Evolutionary conservation across 345 rosid species (phyloP), one percentile per base, ranked within the genome.

Genomic region (Citrus australasica): DNA sequence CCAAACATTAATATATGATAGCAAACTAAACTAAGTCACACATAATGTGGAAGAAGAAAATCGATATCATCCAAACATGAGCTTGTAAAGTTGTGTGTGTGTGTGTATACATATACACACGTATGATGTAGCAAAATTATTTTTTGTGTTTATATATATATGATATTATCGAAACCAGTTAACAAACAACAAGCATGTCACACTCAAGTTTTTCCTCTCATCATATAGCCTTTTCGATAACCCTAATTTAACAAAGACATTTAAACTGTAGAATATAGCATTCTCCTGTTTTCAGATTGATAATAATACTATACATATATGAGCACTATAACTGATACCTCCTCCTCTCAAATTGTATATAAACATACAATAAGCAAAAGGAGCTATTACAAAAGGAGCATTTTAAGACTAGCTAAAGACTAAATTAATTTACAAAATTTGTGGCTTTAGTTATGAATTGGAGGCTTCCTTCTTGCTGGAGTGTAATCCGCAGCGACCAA

Each of bases 401-500:
- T 53, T 53, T 53, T 53, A 19, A 53, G 21, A 17, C 7, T 53
- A 16, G 7, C 6, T 4, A 53, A 53, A 53, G 19, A 53, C 58
- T 53, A 1, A 19, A 53, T 53, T 53, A 17, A 4, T 46, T 13
- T 13, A 46, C 76, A 75, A 80, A 72, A 78, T 55, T 30, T 74
- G 62, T 32, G n/a, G 42, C 27, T 76, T 9, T 76, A 86, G 76
- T 91, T 91, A 76, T 91, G 94, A 65, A 89, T 89, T 28, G 94
- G 94, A 71, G 94, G 90, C 80, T 80, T 91, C 74, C 80, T 88
- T 75, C 76, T 87, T 1, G 91, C 91, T 2, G 91, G 91, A 58
- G 88, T 86, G 78, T 91, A 91, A 71, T 91, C 94, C 86, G 85
- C 82, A 30, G 82, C 75, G 2, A 69, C 76, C 58, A 91, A 56